Conservation (phyloP, 2,329 filamentous ascomycete genomes). For the Gnomoniopsis smithogilvyi region DNA sequence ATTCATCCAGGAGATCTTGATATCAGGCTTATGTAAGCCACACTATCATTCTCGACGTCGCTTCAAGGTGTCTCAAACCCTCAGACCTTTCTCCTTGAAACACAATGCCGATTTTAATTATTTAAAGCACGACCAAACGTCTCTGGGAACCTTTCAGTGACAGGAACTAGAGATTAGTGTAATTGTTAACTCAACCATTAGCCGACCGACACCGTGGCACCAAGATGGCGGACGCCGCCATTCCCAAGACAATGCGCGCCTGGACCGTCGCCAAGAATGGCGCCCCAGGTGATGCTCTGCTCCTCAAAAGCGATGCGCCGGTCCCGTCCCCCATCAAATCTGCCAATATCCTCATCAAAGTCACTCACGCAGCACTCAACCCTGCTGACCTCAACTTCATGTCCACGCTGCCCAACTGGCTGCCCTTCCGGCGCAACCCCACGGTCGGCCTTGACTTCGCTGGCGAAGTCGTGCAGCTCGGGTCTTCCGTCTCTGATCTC, state of each 20-base stretch:
- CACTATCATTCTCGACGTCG: background rate
- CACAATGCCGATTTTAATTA: background rate
- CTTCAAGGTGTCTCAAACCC: background rate
- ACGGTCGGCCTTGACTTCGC: constrained; percentile 32
- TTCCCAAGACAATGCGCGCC: constrained; percentile 27
- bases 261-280: constrained; percentile 27
- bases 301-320: constrained; percentile 22
- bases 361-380: constrained; percentile 34
- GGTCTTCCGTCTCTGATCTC: constrained; percentile 21
- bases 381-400: constrained; percentile 33
- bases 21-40: background rate
- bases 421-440: constrained; percentile 29
- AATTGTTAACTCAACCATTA: background rate
- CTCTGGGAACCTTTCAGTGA: background rate
- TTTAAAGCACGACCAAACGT: background rate
- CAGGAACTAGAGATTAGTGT: background rate
- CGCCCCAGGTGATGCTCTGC: constrained; percentile 23
- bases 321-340: constrained; percentile 17
- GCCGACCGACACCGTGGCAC: background rate
- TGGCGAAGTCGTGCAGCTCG: constrained; percentile 29
- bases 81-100: background rate
- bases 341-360: constrained; percentile 27
- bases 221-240: constrained; percentile 7
- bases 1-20: too few relatives aligned
- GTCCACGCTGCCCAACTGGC: constrained; percentile 25